phyloP scores from a whole-genome alignment of 129 eudicot species.

The Daucus carota region DH1_v3.0 NC_030381.2:47644001-47644500 shows the following conservation, averaged over 20 bases:
- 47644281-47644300: neutral
- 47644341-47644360: neutral
- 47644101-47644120: too few relatives aligned
- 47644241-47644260: too few relatives aligned
- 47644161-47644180: too few relatives aligned
- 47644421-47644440: constrained; percentile 99
- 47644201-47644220: too few relatives aligned
- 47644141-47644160: too few relatives aligned
- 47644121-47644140: too few relatives aligned
- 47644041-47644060: too few relatives aligned
- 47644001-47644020: neutral
- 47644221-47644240: too few relatives aligned
- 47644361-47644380: neutral
- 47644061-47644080: too few relatives aligned
- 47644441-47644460: constrained; percentile 63
- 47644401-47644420: constrained; percentile 82
- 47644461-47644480: constrained; percentile 94
- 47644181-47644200: too few relatives aligned
- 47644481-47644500: constrained; percentile 88
- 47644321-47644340: neutral
- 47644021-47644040: neutral
- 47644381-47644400: neutral
- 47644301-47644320: neutral
- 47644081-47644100: too few relatives aligned
- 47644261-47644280: too few relatives aligned